A percentile compares a stretch with the other conserved stretches of the same genome.
Evolutionary conservation across 306 rosid species (phyloP).

Genomic region (Cucurbita argyrosperma): DNA sequence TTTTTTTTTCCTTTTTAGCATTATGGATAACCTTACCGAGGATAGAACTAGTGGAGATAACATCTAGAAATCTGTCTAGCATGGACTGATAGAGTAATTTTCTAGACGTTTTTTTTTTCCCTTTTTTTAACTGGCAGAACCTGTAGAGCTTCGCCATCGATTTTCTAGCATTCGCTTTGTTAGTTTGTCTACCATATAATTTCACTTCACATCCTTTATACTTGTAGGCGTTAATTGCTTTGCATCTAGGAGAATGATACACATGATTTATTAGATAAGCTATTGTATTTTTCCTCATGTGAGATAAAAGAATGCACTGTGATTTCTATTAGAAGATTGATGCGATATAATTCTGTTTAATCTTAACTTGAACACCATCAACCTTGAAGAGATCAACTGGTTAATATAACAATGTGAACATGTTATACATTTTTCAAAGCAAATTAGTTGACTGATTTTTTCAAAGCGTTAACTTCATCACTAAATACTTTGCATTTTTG

Average conservation of each 20-base stretch:
- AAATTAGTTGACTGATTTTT: neutral
- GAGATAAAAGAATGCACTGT: neutral
- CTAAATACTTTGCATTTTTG: neutral
- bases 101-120: neutral
- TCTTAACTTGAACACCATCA: neutral
- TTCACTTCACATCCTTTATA: conserved; percentile 4
- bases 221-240: neutral
- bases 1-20: too few species aligned
- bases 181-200: conserved; percentile 50
- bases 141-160: conserved; percentile 41
- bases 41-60: too few species aligned
- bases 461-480: neutral
- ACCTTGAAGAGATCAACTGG: neutral
- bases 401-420: neutral
- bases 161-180: conserved; percentile 75
- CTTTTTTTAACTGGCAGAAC: conserved; percentile 17
- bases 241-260: neutral
- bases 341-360: neutral
- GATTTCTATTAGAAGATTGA: neutral
- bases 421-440: neutral
- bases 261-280: neutral
- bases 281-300: neutral
- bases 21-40: too few species aligned
- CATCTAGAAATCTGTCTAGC: neutral
- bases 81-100: neutral